Base-by-base conservation (phyloP, 441 rosid genomes). In the Euphorbia corollata region DNA sequence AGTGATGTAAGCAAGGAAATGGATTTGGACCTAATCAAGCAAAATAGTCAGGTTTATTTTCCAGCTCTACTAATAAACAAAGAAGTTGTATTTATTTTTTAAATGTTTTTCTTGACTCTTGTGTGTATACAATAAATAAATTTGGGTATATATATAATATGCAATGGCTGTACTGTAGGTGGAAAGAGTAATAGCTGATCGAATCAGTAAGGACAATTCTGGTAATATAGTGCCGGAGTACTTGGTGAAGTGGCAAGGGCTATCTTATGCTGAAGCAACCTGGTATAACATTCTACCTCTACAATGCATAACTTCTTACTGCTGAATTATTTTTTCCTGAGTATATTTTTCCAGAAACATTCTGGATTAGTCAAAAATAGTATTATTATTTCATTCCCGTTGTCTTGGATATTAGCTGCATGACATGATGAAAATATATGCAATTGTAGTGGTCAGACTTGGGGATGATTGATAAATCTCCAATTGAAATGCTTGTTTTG, bases 261-360 rank as follows among this genome's bases (percentile, higher is more conserved):
- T 96, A 61, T 96, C 99, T 70, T 96, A 96, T 81, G 99, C 99
- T 65, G 99, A 96, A 85, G 98, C 97, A 70, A 96, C 98, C 68
- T 96, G 99, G 99, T 96, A 87, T 73, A 16, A n/a, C 61, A 39
- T 71, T 66, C 63, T 68, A 58, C 36, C 19, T 59, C 65, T 67
- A 23, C 67, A 47, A 54, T 72, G 51, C 39, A 38, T 19, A 2
- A n/a, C 19, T 63, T 13, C 18, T 43, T 63, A 50, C 2, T 41
- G 41, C 23, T 61, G 30, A 16, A 36, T n/a, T 43, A 0, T 20
- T 69, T 59, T 36, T 13, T 38, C 32, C 38, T 50, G 20, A 58
- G 53, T 55, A n/a, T 68, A 11, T 65, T 61, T 18, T 60, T 67
- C 19, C 1, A 47, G 30, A 13, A 22, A n/a, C 12, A 5, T 36